Conservation (phyloP, 2,329 filamentous ascomycete species). For the Epichloe typhina region DNA sequence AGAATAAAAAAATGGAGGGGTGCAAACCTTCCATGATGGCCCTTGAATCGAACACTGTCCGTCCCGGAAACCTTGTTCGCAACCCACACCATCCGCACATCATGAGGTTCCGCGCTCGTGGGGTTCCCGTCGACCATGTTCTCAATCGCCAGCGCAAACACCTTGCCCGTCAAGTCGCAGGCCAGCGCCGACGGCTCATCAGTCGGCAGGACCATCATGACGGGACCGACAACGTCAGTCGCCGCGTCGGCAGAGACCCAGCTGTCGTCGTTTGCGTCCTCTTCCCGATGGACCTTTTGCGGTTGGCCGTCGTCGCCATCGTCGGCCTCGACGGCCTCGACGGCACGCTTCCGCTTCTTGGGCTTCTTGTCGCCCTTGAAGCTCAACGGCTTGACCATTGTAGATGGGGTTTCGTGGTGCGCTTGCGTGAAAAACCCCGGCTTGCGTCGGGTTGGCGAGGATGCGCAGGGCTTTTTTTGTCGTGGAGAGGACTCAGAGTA, state of each 20-base stretch:
- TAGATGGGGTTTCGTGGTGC: background rate
- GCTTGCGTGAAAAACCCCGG: background rate
- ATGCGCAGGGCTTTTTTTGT: too few species aligned
- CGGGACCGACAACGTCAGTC: constrained; percentile 65
- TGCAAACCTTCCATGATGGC: constrained; percentile 60
- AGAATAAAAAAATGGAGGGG: background rate
- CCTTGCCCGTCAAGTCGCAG: constrained; percentile 73
- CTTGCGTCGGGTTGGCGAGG: background rate
- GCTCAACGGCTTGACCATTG: constrained; percentile 75
- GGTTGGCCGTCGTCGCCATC: constrained; percentile 30
- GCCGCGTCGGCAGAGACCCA: constrained; percentile 78
- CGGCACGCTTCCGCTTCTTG: constrained; percentile 76
- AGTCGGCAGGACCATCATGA: constrained; percentile 72
- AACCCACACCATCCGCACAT: constrained; percentile 92
- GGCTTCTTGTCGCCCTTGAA: constrained; percentile 97
- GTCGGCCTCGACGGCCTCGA: constrained; percentile 23
- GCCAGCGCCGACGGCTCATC: constrained; percentile 62
- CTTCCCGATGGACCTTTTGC: constrained; percentile 12
- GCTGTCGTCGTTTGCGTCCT: constrained; percentile 55
- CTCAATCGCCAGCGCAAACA: constrained; percentile 71
- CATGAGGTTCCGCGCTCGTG: constrained; percentile 81
- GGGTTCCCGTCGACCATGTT: constrained; percentile 79
- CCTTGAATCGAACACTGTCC: constrained; percentile 74
- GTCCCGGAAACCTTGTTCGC: constrained; percentile 73
- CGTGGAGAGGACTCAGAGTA: too few species aligned